These are phyloP conservation scores for Kuraishia floccosa DNA, from an alignment of 805 yeast genomes.

Conservation along the genomic window DNA sequence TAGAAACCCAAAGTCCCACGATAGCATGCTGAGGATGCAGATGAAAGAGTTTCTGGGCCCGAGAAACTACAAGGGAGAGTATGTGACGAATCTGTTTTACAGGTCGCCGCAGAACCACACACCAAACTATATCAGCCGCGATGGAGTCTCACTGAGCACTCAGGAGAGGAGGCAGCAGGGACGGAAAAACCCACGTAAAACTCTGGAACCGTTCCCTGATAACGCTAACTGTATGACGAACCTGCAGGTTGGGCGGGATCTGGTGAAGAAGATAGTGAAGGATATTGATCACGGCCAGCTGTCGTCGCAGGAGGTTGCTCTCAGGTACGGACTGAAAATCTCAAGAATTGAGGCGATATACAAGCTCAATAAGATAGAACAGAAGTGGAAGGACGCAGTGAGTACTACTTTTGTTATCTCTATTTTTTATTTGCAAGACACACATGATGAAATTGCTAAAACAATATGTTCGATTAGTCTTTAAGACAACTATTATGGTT, in stretches of 20 bases:
- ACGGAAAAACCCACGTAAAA: constrained; percentile 7
- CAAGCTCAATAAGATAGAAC: constrained; percentile 55
- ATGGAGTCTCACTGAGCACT: constrained; percentile 22
- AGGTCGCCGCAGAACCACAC: constrained; percentile 54
- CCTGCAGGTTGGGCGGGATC: constrained; percentile 39
- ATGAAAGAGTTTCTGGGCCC: constrained; percentile 77
- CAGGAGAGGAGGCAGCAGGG: background rate
- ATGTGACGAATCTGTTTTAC: constrained; percentile 63
- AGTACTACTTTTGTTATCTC: constrained; percentile 19
- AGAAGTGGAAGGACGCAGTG: constrained; percentile 48
- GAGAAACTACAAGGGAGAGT: constrained; percentile 73
- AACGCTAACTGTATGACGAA: constrained; percentile 66
- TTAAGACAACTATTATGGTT: constrained; percentile 59
- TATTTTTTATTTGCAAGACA: background rate
- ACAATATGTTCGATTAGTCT: constrained; percentile 60
- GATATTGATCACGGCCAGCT: constrained; percentile 41
- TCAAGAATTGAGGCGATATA: constrained; percentile 86
- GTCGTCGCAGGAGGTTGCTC: constrained; percentile 64
- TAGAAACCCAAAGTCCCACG: constrained; percentile 23
- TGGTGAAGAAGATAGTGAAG: constrained; percentile 48
- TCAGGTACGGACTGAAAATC: constrained; percentile 67
- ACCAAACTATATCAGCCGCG: constrained; percentile 65
- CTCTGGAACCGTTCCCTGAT: constrained; percentile 72
- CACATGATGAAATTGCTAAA: constrained; percentile 31
- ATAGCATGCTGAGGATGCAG: constrained; percentile 39